Base-by-base conservation (phyloP, 768 basidiomycete genomes). In the Tylopilus sp. region DNA sequence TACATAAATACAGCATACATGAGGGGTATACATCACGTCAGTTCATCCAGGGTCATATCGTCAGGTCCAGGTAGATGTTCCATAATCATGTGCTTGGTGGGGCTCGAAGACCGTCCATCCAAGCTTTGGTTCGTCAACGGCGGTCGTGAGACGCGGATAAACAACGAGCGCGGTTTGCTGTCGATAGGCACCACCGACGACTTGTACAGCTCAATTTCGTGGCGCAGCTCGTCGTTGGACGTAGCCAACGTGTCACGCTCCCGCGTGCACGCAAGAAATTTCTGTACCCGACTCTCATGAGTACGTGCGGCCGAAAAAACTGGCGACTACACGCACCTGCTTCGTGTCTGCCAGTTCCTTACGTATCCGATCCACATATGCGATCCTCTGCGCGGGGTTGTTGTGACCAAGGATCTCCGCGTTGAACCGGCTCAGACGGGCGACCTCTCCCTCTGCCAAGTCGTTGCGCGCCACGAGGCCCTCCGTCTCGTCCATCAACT, bases 281-380 rank as follows among this genome's bases (percentile, higher is more conserved):
- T 76, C 82, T 85, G 59, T 31, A 17, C 31, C 21, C 22, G 36
- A 44, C 10, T n/a, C 5, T 21, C 0, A 48, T 56, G 30, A 59
- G 44, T 31, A 51, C 11, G 15, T 44, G 28, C 18, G 6, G 10
- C 41, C 13, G n/a, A 25, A 12, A 38, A 43, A 2, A 4, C 47
- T 28, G 40, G 31, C 5, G 45, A 21, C 23, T 8, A 28, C 26
- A 71, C 85, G 52, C 54, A 90, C 92, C 69, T 90, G 87, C 67
- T 91, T 92, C 6, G 80, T 76, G 49, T 91, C 84, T 3, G 89
- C 81, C 44, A 95, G 71, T 64, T 95, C 92, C 50, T 78, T 73
- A 31, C 93, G 78, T 47, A 97, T 82, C 48, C 83, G 78, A 52
- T 95, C 94, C 15, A 97, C 83, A 58, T 95, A 95, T 66, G 83